Conservation (phyloP, 2,329 filamentous ascomycete genomes). For the Elsinoe australis region DNA sequence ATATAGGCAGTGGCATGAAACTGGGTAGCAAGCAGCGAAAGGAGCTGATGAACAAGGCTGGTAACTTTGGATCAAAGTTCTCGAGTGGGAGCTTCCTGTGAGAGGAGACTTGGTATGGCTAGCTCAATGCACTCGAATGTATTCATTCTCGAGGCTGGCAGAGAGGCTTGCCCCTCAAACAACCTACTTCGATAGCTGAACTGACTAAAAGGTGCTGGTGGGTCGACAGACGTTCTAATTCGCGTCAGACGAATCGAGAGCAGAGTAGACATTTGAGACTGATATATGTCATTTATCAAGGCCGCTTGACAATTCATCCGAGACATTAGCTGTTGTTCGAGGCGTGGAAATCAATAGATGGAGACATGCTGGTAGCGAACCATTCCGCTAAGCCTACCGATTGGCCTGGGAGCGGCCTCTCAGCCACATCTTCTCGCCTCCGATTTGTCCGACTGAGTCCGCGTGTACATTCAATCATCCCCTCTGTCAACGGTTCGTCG, state of each 20-base stretch:
- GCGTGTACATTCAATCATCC: neutral
- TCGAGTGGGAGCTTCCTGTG: conserved; percentile 60
- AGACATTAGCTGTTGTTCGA: neutral
- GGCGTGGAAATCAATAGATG: conserved; percentile 10
- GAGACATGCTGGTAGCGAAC: neutral
- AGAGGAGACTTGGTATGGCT: too few relatives aligned
- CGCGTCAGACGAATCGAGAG: too few relatives aligned
- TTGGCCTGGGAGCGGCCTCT: conserved; percentile 2
- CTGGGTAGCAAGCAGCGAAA: conserved; percentile 60
- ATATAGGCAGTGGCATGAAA: conserved; percentile 70
- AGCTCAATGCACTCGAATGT: too few relatives aligned
- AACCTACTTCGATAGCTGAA: too few relatives aligned
- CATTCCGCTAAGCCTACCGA: neutral
- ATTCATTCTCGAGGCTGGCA: too few relatives aligned
- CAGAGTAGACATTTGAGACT: neutral
- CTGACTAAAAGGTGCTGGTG: too few relatives aligned
- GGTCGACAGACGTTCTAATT: too few relatives aligned
- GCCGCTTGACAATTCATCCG: neutral
- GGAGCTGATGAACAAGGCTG: conserved; percentile 70
- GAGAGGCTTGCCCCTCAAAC: too few relatives aligned
- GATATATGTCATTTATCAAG: neutral
- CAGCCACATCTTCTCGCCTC: conserved; percentile 6
- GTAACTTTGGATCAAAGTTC: conserved; percentile 76
- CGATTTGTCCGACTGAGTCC: neutral
- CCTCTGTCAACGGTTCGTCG: neutral